Percentiles rank a stretch among this genome's conserved stretches.
These are phyloP conservation scores for Teunomyces atbi DNA, from an alignment of 805 yeast genomes.

Conservation along the genomic window DNA sequence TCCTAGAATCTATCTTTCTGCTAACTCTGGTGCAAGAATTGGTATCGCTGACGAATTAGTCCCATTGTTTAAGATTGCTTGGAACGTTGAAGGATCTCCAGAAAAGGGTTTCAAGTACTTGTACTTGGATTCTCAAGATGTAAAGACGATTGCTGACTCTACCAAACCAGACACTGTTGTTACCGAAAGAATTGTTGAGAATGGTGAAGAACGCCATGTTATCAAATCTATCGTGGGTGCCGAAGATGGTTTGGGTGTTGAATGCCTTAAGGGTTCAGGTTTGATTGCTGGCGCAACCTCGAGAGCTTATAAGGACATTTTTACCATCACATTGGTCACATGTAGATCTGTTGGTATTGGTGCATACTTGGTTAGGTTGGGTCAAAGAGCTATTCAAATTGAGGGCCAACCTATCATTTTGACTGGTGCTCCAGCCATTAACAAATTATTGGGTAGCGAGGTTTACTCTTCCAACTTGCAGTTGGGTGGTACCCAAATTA, in stretches of 20 bases:
- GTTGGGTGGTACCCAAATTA: slow-evolving; percentile 98
- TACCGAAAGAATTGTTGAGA: slow-evolving; percentile 78
- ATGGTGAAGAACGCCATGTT: slow-evolving; percentile 78
- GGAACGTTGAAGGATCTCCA: slow-evolving; percentile 78
- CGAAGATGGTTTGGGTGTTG: slow-evolving; percentile 97
- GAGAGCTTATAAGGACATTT: slow-evolving; percentile 94
- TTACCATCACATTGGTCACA: slow-evolving; percentile 97
- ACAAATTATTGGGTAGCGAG: slow-evolving; percentile 94
- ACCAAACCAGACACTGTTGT: slow-evolving; percentile 62
- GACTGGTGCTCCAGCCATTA: slow-evolving; percentile 99
- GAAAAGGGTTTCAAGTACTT: slow-evolving; percentile 88
- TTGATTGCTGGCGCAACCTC: slow-evolving; percentile 98
- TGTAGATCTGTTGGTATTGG: slow-evolving; percentile 99
- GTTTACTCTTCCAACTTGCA: slow-evolving; percentile 96
- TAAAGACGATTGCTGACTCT: slow-evolving; percentile 51
- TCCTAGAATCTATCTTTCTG: slow-evolving; percentile 94
- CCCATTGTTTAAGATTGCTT: slow-evolving; percentile 84
- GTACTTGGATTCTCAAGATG: slow-evolving; percentile 72
- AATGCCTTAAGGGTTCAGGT: slow-evolving; percentile 97
- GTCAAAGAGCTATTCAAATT: slow-evolving; percentile 98
- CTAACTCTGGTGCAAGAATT: slow-evolving; percentile 98
- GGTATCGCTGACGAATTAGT: slow-evolving; percentile 97
- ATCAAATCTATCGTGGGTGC: slow-evolving; percentile 87
- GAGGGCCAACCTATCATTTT: slow-evolving; percentile 98
- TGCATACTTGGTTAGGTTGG: slow-evolving; percentile 95